phyloP scores from a whole-genome alignment of 1,139 yeast species.

The Hansenula anomala region DNA sequence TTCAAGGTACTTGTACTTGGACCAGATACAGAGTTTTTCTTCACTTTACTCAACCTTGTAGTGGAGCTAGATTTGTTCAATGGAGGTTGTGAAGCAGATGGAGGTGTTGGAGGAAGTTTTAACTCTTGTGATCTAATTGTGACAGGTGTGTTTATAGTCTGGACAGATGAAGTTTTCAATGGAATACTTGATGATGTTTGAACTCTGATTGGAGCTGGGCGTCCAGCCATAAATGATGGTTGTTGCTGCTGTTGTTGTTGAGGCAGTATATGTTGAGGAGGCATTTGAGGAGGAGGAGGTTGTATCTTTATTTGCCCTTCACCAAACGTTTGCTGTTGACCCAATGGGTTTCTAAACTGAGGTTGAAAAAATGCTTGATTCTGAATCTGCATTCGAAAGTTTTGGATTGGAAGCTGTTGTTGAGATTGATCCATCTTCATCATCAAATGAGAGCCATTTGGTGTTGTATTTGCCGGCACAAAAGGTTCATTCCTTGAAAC shows the following conservation, averaged over 20 bases:
- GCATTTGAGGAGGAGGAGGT: too few species aligned
- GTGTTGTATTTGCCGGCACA: background rate
- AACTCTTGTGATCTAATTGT: background rate
- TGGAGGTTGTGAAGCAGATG: constrained; percentile 5
- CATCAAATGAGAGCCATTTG: background rate
- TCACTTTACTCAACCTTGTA: constrained; percentile 15
- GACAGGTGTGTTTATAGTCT: background rate
- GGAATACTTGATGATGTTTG: background rate
- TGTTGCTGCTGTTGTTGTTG: too few species aligned
- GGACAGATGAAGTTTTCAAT: background rate
- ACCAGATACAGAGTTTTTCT: constrained; percentile 12
- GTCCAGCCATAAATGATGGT: too few species aligned
- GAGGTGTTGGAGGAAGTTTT: constrained; percentile 8
- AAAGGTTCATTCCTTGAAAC: background rate
- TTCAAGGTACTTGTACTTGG: constrained; percentile 4
- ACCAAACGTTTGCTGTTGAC: too few species aligned
- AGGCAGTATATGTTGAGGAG: background rate
- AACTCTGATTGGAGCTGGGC: background rate
- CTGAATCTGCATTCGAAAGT: constrained; percentile 2
- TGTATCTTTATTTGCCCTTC: too few species aligned
- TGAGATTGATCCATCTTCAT: background rate
- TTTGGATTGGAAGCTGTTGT: background rate
- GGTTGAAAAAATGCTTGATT: constrained; percentile 4
- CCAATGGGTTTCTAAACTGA: background rate
- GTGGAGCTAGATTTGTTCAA: constrained; percentile 19